A percentile compares a stretch with the other conserved stretches of the same genome.
Conservation (phyloP, 345 rosid species). For the Eutrema japonicum region DNA sequence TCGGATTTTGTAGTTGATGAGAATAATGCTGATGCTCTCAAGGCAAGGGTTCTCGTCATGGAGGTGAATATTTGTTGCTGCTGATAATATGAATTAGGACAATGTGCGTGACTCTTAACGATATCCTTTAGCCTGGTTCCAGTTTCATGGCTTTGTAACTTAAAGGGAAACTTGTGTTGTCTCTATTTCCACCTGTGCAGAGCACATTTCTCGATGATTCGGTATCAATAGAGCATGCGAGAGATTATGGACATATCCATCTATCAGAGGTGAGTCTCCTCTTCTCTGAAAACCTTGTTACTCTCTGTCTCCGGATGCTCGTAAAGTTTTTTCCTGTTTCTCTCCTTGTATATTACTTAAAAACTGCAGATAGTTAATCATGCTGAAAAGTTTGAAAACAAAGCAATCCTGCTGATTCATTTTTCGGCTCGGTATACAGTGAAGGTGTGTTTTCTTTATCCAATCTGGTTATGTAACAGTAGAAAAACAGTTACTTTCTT, state of each 20-base stretch:
- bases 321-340: constrained; percentile 14
- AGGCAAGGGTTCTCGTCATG: constrained; percentile 81
- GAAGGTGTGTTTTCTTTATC: constrained; percentile 56
- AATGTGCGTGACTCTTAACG: constrained; percentile 8
- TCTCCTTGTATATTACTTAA: constrained; percentile 6
- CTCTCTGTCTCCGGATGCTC: constrained; percentile 7
- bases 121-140: background rate
- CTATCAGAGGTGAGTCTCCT: constrained; percentile 82
- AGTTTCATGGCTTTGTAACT: constrained; percentile 17
- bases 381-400: constrained; percentile 77
- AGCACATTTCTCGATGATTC: constrained; percentile 78
- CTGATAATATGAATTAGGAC: constrained; percentile 22
- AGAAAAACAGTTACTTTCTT: background rate
- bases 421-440: constrained; percentile 83
- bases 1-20: constrained; percentile 76
- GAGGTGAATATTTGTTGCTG: constrained; percentile 61
- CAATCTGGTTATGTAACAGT: constrained; percentile 1
- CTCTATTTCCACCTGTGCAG: constrained; percentile 45
- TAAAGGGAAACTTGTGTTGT: constrained; percentile 8
- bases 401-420: constrained; percentile 87
- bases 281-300: constrained; percentile 16
- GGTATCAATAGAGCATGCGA: constrained; percentile 77
- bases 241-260: constrained; percentile 91
- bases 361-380: constrained; percentile 59
- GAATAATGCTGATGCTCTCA: constrained; percentile 67